Evolutionary conservation across 495 filamentous ascomycete species (phyloP), one percentile per base, ranked within the genome.

Genomic region (Viridothelium virens): DNA sequence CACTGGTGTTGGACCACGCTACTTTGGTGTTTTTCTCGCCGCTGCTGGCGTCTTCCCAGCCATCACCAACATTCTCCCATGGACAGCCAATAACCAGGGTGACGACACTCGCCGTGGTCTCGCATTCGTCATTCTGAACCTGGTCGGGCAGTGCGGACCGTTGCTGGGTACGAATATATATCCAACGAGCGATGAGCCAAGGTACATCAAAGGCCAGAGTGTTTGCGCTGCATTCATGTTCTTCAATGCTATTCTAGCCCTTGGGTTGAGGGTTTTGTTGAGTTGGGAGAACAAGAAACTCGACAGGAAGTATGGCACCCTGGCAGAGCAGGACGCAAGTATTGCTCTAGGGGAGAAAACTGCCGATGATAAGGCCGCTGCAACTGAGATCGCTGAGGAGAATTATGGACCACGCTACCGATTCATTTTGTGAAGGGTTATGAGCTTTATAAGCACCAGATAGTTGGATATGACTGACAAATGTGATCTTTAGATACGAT

Each of bases 1-100:
- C 33, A 69, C 69, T 10, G 66, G 39, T 3, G 66, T 71, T n/a
- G 75, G 59, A 4, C 67, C 66, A 0, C 61, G 76, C 1, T 78
- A 78, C 69, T 69, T 72, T 33, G 75, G 64, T 12, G 68, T 74
- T n/a, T 77, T 73, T 63, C 62, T 77, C 31, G 68, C 74, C 0
- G 72, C 73, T 1, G 66, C 46, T 18, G 72, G 74, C 34, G 70
- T 77, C 59, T 77, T 77, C 53, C 72, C 75, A 0, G 62, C 70
- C 3, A 74, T 77, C 25, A 72, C 72, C 9, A 70, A 74, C 41
- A 71, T 70, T 16, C 38, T 72, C n/a, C 46, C 66, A 1, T 72
- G 70, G 70, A 66, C 61, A 33, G 68, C 66, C 1, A 70, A 70
- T 25, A 72, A 68, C 34, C 70, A 72, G 41, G 70, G 63, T 3